Conservation (phyloP, 192 early-diverging fungal species). For the Allomyces macrogynus region DNA sequence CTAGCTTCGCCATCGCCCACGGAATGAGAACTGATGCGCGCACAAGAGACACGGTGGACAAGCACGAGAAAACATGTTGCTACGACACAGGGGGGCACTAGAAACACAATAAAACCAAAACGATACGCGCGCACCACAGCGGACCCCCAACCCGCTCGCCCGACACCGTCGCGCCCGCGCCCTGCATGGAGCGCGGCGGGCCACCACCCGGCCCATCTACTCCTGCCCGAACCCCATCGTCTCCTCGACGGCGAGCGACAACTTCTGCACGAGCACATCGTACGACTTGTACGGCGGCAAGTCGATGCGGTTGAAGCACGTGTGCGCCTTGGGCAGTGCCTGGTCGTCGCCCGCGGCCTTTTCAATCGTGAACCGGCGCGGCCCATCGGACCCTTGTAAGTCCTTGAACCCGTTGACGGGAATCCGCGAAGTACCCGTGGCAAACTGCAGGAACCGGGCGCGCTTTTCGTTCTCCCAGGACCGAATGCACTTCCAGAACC, state of each 20-base stretch:
- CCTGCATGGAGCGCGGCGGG: too few relatives aligned
- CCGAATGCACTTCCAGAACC: slow-evolving; percentile 88
- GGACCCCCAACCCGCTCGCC: too few relatives aligned
- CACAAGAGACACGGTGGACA: too few relatives aligned
- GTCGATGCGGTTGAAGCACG: slow-evolving; percentile 95
- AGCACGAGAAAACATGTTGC: too few relatives aligned
- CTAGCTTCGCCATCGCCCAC: too few relatives aligned
- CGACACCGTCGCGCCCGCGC: too few relatives aligned
- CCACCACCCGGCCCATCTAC: slow-evolving; percentile 11
- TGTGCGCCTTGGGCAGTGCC: slow-evolving; percentile 80
- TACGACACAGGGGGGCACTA: too few relatives aligned
- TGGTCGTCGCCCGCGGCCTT: slow-evolving; percentile 61
- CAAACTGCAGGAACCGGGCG: slow-evolving; percentile 85
- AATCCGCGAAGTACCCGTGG: slow-evolving; percentile 91
- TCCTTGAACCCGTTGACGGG: slow-evolving; percentile 99
- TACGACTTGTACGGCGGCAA: slow-evolving; percentile 77
- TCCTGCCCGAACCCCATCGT: slow-evolving; percentile 88
- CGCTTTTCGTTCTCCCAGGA: slow-evolving; percentile 85
- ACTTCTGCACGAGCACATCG: slow-evolving; percentile 50
- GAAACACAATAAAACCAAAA: neutral
- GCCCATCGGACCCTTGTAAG: slow-evolving; percentile 89
- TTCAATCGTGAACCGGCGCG: slow-evolving; percentile 85
- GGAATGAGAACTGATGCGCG: too few relatives aligned
- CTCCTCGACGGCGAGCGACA: slow-evolving; percentile 88
- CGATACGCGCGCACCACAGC: too few relatives aligned